Evolutionary conservation across 2,329 filamentous ascomycete genomes (phyloP).

Genomic region (Talaromyces sp.): DNA sequence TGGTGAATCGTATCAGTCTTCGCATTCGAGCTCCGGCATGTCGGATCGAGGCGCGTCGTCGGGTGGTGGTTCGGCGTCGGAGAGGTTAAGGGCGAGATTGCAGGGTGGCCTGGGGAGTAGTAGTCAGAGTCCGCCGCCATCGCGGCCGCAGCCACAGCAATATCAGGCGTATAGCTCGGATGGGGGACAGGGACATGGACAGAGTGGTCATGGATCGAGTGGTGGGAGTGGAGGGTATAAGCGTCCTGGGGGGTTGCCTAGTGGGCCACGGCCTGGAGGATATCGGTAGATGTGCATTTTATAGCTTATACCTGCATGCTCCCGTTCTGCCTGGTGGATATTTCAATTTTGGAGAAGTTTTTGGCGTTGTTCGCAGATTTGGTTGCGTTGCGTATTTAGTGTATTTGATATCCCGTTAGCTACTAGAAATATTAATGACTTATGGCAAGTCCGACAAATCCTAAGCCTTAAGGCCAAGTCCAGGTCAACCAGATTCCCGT

Average conservation of each 20-base stretch:
- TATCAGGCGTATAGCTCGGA: slow-evolving; percentile 13
- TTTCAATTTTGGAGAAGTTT: not conserved
- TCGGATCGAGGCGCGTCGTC: slow-evolving; percentile 33
- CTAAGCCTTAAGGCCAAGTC: too few species aligned
- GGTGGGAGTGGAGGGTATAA: slow-evolving; percentile 11
- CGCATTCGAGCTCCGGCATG: slow-evolving; percentile 42
- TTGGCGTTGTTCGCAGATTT: not conserved
- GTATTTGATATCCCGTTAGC: not conserved
- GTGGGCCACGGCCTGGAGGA: slow-evolving; percentile 4
- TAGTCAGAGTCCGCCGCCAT: slow-evolving; percentile 30
- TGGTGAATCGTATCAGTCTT: slow-evolving; percentile 70
- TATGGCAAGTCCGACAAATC: not conserved
- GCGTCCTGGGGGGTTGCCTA: slow-evolving; percentile 12
- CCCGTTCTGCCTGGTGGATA: not conserved
- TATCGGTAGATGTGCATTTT: not conserved
- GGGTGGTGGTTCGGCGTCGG: slow-evolving; percentile 64
- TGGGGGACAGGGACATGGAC: not conserved
- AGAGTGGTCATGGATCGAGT: not conserved
- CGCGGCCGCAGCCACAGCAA: slow-evolving; percentile 11
- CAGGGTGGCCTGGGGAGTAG: slow-evolving; percentile 59
- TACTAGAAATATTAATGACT: not conserved
- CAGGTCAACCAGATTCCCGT: too few species aligned
- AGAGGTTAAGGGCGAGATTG: slow-evolving; percentile 75
- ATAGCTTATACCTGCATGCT: not conserved
- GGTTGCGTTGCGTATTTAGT: not conserved